phyloP scores from a whole-genome alignment of 345 rosid genomes.

The Rhizophora apiculata region DNA sequence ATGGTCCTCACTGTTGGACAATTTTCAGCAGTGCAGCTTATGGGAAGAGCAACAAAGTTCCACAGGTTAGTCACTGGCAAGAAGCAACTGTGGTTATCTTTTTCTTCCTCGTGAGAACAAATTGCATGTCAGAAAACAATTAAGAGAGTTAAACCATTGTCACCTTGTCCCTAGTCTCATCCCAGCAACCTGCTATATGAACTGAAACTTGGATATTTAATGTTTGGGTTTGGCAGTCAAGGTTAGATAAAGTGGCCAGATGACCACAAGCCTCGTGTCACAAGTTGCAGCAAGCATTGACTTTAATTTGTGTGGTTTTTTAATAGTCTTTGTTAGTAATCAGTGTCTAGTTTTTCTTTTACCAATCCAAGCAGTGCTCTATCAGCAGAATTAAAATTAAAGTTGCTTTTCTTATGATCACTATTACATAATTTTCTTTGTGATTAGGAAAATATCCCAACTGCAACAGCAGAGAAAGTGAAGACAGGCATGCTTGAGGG shows the following conservation, averaged over 20 bases:
- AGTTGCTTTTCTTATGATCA: too few relatives aligned
- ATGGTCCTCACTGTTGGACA: constrained; percentile 70
- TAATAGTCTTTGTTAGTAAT: too few relatives aligned
- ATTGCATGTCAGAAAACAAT: neutral
- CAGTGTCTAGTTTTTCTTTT: too few relatives aligned
- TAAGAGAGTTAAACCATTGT: neutral
- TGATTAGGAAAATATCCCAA: constrained; percentile 76
- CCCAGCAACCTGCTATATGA: neutral
- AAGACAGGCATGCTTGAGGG: constrained; percentile 70
- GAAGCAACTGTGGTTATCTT: too few relatives aligned
- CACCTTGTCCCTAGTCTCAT: neutral
- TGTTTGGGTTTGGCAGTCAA: neutral
- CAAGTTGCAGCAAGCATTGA: too few relatives aligned
- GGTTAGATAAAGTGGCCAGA: neutral
- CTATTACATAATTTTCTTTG: neutral
- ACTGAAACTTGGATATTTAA: too few relatives aligned
- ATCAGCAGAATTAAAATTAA: too few relatives aligned
- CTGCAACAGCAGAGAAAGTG: constrained; percentile 69
- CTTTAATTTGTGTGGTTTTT: too few relatives aligned
- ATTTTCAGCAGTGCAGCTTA: constrained; percentile 77
- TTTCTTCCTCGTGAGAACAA: neutral
- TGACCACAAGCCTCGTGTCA: too few relatives aligned
- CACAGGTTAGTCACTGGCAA: constrained; percentile 46
- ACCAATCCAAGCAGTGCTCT: too few relatives aligned
- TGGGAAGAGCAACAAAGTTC: constrained; percentile 86